Percentiles rank a stretch among this genome's conserved stretches.
phyloP scores from a whole-genome alignment of 148 eudicot species.

The Amaranthus palmeri region DNA sequence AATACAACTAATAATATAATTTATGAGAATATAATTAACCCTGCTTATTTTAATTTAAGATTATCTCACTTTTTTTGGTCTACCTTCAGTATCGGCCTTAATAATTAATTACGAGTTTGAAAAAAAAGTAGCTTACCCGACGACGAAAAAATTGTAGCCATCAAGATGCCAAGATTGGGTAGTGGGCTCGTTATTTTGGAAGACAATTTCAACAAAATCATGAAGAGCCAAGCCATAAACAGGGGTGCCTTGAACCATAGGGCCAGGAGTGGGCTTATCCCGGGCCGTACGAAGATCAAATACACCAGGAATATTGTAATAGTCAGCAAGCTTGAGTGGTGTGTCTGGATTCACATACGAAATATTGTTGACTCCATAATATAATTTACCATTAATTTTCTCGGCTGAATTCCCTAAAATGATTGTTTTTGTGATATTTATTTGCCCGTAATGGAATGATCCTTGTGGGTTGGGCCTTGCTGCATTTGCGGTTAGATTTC shows the following conservation, averaged over 20 bases:
- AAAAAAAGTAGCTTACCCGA: slow-evolving; percentile 44
- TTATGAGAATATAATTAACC: too few relatives aligned
- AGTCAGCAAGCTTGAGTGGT: slow-evolving; percentile 81
- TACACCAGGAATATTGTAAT: slow-evolving; percentile 58
- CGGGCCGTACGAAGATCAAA: slow-evolving; percentile 48
- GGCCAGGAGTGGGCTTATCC: slow-evolving; percentile 37
- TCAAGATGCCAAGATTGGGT: slow-evolving; percentile 83
- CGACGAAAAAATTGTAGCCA: slow-evolving; percentile 62
- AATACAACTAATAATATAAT: too few relatives aligned
- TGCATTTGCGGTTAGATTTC: slow-evolving; percentile 81
- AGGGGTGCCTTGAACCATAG: slow-evolving; percentile 44
- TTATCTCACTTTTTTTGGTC: too few relatives aligned
- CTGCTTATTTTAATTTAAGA: too few relatives aligned
- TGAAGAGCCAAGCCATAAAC: slow-evolving; percentile 46
- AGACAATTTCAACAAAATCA: slow-evolving; percentile 62
- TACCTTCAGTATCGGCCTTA: too few relatives aligned
- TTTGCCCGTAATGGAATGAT: slow-evolving; percentile 64
- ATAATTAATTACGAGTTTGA: too few relatives aligned
- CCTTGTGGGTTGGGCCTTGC: slow-evolving; percentile 93
- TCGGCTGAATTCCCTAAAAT: slow-evolving; percentile 44
- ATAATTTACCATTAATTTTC: slow-evolving; percentile 30
- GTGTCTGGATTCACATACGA: slow-evolving; percentile 60
- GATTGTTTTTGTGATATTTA: slow-evolving; percentile 48
- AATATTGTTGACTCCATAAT: slow-evolving; percentile 55
- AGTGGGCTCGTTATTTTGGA: slow-evolving; percentile 69